Evolutionary conservation across 2,329 filamentous ascomycete genomes (phyloP), one percentile per base, ranked within the genome.

Genomic region (Botryotinia globosa): DNA sequence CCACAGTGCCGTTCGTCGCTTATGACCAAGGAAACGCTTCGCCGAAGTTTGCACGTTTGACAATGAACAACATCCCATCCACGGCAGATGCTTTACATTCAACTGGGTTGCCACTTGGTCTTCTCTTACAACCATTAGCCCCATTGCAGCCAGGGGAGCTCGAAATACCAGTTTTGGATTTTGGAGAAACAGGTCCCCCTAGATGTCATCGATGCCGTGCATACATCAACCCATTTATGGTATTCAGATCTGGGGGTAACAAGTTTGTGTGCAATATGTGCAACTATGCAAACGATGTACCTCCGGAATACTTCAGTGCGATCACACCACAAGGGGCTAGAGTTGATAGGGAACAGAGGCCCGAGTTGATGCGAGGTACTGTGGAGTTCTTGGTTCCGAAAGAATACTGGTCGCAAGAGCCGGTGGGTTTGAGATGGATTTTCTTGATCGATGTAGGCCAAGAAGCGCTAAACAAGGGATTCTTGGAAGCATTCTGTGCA

Each of bases 151-250:
- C 92, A 37, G 95, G 96, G 69, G 96, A 99, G 83, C 87, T 91
- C 66, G 89, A 94, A 1, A 91, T 99, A 71, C 96, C 96, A 0
- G 92, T 99, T 7, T 87, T 99, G 37, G 96, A 99, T 83, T 99
- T 98, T 85, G 96, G 96, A 66, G 94, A 98, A 59, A 84, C 85
- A 56, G 96, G 96, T 0, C 96, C 96, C 58, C 96, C 96, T 34
- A 89, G 96, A 81, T 99, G 96, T 83, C 90, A 93, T 78, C 88
- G 96, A 83, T 99, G 96, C 85, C 89, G 96, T 80, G 92, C 95
- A 22, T 99, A 99, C 83, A 97, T 99, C 84, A 99, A 99, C 80
- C 96, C 96, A 2, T 99, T 99, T 81, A 98, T 99, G 96, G 92
- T 94, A 80, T 99, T 99, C 86, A 89, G 92, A 73, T 91, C 92